A percentile compares a stretch with the other conserved stretches of the same genome.
These are phyloP conservation scores for Chalciporus pseudorubinellus DNA, from an alignment of 768 basidiomycete species.

Conservation along the genomic window DNA sequence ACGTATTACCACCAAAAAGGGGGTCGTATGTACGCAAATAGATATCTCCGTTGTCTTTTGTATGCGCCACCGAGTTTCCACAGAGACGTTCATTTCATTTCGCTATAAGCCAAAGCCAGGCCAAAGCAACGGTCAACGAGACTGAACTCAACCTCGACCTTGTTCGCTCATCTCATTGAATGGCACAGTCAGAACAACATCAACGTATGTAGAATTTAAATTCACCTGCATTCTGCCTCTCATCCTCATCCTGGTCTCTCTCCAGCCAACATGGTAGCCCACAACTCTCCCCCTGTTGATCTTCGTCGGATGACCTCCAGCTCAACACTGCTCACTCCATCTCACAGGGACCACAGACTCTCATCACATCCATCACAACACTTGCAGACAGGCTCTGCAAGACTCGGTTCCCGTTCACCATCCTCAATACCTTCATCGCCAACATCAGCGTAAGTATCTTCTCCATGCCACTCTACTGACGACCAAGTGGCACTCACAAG, in stretches of 20 bases:
- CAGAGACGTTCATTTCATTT: neutral
- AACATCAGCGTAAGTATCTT: constrained; percentile 74
- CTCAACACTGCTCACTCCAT: constrained; percentile 40
- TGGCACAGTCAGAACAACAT: neutral
- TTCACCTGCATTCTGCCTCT: too few species aligned
- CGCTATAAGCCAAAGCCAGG: neutral
- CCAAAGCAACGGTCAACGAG: too few species aligned
- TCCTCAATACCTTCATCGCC: constrained; percentile 78
- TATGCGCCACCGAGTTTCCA: too few species aligned
- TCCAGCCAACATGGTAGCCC: constrained; percentile 19
- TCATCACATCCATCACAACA: constrained; percentile 49
- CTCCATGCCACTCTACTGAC: constrained; percentile 7
- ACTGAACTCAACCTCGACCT: too few species aligned
- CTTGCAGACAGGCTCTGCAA: constrained; percentile 39
- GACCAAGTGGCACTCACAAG: constrained; percentile 8
- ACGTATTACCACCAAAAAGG: neutral
- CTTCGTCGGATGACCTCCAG: constrained; percentile 57
- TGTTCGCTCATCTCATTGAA: neutral
- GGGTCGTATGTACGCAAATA: neutral
- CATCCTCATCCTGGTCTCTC: neutral
- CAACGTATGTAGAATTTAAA: neutral
- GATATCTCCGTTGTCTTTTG: neutral
- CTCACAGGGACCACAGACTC: constrained; percentile 38
- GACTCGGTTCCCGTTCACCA: constrained; percentile 63
- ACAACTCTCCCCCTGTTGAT: constrained; percentile 40